A percentile compares a stretch with the other conserved stretches of the same genome.
Conservation (phyloP, 352 stramenopile genomes). For the Globisporangium radiosum region DNA sequence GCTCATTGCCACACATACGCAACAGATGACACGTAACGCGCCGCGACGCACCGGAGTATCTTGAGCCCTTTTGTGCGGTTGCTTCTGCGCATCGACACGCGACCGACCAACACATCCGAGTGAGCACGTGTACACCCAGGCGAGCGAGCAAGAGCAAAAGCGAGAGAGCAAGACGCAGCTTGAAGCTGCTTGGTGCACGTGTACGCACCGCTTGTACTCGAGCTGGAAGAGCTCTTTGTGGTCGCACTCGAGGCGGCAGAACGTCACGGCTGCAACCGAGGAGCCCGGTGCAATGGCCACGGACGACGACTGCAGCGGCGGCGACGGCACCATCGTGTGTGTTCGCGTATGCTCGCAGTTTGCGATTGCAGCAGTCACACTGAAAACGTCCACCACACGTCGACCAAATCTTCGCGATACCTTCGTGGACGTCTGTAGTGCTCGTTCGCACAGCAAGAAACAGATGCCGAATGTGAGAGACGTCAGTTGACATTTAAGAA, state of each 20-base stretch:
- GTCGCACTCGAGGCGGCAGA: constrained; percentile 58
- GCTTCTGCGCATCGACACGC: constrained; percentile 21
- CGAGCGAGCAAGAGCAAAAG: not conserved
- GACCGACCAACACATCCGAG: not conserved
- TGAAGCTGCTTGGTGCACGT: no score
- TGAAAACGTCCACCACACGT: no score
- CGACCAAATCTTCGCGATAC: no score
- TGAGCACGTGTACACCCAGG: not conserved
- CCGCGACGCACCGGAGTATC: constrained; percentile 37
- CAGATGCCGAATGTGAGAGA: no score
- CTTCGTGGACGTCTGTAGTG: no score
- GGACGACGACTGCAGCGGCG: not conserved
- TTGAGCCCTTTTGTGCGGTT: constrained; percentile 72
- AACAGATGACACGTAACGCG: no score
- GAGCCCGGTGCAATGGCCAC: not conserved
- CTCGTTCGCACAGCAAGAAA: no score
- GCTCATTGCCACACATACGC: no score
- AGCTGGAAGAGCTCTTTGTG: constrained; percentile 54
- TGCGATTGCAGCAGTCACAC: no score
- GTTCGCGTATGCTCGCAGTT: no score
- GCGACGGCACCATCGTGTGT: no score
- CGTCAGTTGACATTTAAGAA: no score
- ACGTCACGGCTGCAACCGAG: constrained; percentile 26
- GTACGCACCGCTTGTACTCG: constrained; percentile 56
- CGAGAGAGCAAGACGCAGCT: not conserved